phyloP scores from a whole-genome alignment of 768 basidiomycete species.

The Calocybe cyanea region DNA sequence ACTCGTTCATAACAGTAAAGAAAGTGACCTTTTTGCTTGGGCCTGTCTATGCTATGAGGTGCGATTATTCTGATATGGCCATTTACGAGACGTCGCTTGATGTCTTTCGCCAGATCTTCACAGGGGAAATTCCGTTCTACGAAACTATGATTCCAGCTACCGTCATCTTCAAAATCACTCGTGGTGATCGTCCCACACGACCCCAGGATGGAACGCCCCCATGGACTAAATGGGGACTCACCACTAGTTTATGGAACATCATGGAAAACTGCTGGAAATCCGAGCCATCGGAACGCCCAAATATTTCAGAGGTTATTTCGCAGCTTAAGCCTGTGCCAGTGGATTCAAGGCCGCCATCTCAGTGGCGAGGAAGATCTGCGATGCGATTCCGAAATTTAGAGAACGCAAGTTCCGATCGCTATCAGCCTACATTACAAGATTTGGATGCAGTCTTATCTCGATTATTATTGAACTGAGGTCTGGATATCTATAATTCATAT shows the following conservation, averaged over 20 bases:
- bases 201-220: background rate
- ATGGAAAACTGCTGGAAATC: slow-evolving; percentile 8
- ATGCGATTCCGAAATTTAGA: slow-evolving; percentile 8
- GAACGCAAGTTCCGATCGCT: background rate
- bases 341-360: background rate
- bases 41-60: slow-evolving; percentile 13
- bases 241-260: slow-evolving; percentile 3
- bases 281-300: slow-evolving; percentile 2
- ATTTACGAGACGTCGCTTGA: background rate
- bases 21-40: slow-evolving; percentile 14
- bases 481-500: no score
- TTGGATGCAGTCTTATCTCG: background rate
- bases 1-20: slow-evolving; percentile 8
- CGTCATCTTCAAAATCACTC: background rate
- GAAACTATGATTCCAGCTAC: background rate
- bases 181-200: background rate
- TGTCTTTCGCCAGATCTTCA: slow-evolving; percentile 5
- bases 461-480: no score
- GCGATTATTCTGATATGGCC: background rate
- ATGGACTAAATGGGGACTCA: slow-evolving; percentile 3
- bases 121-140: slow-evolving; percentile 4
- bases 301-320: slow-evolving; percentile 1
- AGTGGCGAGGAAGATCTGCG: slow-evolving; percentile 4
- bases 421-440: background rate
- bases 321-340: background rate